These are phyloP conservation scores for Penicillium pulvis DNA, from an alignment of 495 filamentous ascomycete genomes.

Conservation along the genomic window DNA sequence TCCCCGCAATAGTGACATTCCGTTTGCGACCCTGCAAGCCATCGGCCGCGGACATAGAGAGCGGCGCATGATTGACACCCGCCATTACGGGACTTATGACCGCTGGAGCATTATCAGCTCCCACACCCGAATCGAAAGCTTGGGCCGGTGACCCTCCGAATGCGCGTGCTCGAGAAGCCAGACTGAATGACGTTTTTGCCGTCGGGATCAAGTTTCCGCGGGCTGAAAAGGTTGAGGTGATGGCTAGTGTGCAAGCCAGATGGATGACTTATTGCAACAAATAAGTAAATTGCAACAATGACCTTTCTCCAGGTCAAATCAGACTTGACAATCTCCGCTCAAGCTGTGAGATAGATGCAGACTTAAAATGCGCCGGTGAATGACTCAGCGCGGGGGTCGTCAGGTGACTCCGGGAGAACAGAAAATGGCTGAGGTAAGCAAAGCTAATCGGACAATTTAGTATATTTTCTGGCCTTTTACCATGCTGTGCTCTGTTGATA, in stretches of 20 bases:
- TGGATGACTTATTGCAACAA: background rate
- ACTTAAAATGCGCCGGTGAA: conserved; percentile 7
- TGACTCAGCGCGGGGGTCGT: conserved; percentile 11
- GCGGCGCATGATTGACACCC: conserved; percentile 40
- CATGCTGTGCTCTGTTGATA: no score
- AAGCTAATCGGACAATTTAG: background rate
- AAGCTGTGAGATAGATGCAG: conserved; percentile 11
- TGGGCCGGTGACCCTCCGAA: conserved; percentile 40
- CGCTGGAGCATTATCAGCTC: conserved; percentile 41
- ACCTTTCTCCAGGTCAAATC: conserved; percentile 7
- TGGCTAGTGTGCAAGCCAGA: background rate
- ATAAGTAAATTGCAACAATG: conserved; percentile 1
- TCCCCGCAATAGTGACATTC: conserved; percentile 46
- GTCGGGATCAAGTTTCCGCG: conserved; percentile 11
- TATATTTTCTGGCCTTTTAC: background rate
- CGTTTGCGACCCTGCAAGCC: conserved; percentile 46
- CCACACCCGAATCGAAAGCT: conserved; percentile 28
- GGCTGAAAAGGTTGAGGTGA: background rate
- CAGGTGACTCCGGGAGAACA: background rate
- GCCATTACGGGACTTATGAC: conserved; percentile 48
- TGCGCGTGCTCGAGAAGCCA: conserved; percentile 44
- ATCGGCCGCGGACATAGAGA: conserved; percentile 38
- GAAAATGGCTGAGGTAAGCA: background rate
- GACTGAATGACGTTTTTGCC: conserved; percentile 35
- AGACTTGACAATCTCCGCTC: conserved; percentile 16